Evolutionary conservation across 2,329 filamentous ascomycete species (phyloP).

Genomic region (Sarocladiaceae sp.): DNA sequence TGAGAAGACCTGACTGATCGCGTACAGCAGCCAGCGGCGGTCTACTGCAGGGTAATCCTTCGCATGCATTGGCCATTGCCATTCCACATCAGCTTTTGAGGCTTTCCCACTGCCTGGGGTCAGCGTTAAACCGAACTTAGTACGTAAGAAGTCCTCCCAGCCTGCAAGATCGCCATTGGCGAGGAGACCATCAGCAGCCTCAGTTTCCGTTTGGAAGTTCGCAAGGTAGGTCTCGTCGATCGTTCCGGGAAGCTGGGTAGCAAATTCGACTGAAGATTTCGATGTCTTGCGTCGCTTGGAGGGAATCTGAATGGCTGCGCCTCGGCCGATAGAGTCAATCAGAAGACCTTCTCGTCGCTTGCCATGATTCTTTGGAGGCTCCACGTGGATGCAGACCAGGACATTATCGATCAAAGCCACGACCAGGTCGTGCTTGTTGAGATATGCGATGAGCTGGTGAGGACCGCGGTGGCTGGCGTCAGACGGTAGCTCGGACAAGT

Average conservation of each 20-base stretch:
- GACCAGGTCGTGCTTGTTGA: conserved; percentile 61
- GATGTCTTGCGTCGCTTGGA: conserved; percentile 28
- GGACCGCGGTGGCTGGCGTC: conserved; percentile 29
- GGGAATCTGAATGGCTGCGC: conserved; percentile 37
- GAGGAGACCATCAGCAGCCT: conserved; percentile 44
- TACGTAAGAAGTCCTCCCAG: conserved; percentile 47
- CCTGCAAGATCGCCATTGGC: conserved; percentile 38
- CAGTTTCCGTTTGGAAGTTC: conserved; percentile 38
- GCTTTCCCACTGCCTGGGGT: conserved; percentile 5
- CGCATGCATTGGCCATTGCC: conserved; percentile 41
- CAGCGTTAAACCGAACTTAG: conserved; percentile 40
- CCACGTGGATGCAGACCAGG: conserved; percentile 66
- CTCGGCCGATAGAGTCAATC: conserved; percentile 70
- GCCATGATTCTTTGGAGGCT: conserved; percentile 52
- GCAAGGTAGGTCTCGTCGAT: conserved; percentile 45
- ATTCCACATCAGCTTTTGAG: conserved; percentile 34
- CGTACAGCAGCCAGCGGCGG: conserved; percentile 60
- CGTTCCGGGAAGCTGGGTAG: conserved; percentile 41
- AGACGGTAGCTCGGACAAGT: conserved; percentile 36
- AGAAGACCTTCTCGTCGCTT: conserved; percentile 59
- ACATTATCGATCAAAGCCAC: conserved; percentile 61
- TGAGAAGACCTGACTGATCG: conserved; percentile 58
- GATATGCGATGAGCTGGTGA: conserved; percentile 54
- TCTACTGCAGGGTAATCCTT: conserved; percentile 51
- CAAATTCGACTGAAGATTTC: conserved; percentile 27